These are phyloP conservation scores for Wallacemonas sp. DNA, from an alignment of 208 protist species.

Conservation along the genomic window DNA sequence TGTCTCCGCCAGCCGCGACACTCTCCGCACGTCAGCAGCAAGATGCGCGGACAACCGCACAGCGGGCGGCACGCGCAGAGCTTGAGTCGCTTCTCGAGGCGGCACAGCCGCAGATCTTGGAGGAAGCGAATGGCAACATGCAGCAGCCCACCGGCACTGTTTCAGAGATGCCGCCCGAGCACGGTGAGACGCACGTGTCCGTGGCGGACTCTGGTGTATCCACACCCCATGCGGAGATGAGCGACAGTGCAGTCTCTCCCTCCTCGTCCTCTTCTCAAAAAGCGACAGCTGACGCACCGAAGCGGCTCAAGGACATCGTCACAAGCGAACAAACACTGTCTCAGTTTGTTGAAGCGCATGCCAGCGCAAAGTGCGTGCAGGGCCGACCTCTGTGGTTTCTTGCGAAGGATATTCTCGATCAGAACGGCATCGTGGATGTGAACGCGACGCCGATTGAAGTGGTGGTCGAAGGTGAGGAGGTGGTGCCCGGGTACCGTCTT, in stretches of 20 bases:
- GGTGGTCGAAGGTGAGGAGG: not conserved
- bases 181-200: no score
- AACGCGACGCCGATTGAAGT: conserved; percentile 73
- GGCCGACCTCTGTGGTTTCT: conserved; percentile 69
- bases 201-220: no score
- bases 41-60: no score
- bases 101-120: no score
- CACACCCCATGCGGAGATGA: no score
- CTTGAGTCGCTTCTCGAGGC: conserved; percentile 9
- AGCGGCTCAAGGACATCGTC: not conserved
- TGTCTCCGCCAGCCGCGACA: not conserved
- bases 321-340: not conserved
- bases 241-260: no score
- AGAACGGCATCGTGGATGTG: conserved; percentile 67
- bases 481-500: conserved; percentile 8
- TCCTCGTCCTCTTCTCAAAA: no score
- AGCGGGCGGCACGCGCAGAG: no score
- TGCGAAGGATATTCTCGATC: conserved; percentile 59
- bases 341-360: conserved; percentile 14
- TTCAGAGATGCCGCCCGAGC: no score
- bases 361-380: not conserved
- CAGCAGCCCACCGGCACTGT: no score
- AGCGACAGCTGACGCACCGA: not conserved
- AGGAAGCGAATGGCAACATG: no score
- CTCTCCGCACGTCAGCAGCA: not conserved